A percentile compares a stretch with the other conserved stretches of the same genome.
Conservation (phyloP, 176 grass and related monocot genomes). For the Aegilops longissima region DNA sequence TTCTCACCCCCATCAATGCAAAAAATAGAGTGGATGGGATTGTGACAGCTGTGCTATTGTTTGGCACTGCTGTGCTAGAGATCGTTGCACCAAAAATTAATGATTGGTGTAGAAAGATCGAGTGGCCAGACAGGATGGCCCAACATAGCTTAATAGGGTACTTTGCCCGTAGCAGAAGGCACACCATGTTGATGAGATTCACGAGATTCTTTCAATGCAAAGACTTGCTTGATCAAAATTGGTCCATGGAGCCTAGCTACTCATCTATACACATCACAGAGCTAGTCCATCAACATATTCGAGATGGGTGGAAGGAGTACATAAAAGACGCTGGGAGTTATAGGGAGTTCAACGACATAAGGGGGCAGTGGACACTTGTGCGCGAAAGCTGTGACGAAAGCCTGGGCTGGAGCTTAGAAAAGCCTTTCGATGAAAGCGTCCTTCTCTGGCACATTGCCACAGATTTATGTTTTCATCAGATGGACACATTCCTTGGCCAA, state of each 20-base stretch:
- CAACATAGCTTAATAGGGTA: neutral
- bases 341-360: neutral
- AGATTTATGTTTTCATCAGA: no score
- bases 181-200: neutral
- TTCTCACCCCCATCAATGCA: neutral
- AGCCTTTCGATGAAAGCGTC: no score
- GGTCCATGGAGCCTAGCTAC: no score
- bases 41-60: no score
- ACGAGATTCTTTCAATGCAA: neutral
- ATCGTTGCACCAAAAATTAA: rapidly evolving
- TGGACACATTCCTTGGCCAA: neutral
- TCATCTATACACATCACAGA: neutral
- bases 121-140: neutral
- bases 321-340: neutral
- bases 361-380: neutral
- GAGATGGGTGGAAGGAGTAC: neutral
- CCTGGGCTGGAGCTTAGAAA: no score
- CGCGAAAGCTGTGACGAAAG: neutral
- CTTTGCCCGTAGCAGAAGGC: neutral
- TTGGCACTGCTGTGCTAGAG: neutral
- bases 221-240: neutral
- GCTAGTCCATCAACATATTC: neutral
- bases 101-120: rapidly evolving
- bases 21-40: no score
- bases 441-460: no score